Percentiles rank a stretch among this genome's conserved stretches.
Conservation (phyloP, 495 filamentous ascomycete species). For the Penicillium riverlandense region DNA sequence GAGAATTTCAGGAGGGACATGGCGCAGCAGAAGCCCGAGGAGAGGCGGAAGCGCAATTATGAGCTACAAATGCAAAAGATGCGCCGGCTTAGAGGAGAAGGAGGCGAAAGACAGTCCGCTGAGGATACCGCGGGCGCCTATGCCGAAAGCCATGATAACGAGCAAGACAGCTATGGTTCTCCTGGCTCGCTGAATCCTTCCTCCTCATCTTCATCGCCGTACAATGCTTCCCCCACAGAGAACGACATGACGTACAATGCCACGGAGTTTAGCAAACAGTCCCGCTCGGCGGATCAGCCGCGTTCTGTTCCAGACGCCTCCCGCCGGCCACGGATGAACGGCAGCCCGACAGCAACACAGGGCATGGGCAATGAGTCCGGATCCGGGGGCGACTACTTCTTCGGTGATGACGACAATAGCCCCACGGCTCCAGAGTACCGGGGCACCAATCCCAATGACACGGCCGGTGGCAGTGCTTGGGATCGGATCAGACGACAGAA, state of each 20-base stretch:
- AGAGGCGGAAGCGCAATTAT: conserved; percentile 16
- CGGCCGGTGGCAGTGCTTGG: conserved; percentile 27
- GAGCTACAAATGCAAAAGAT: neutral
- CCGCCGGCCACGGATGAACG: neutral
- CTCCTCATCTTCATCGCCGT: neutral
- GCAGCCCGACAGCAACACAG: neutral
- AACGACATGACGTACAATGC: neutral
- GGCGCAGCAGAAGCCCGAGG: conserved; percentile 12
- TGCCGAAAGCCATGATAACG: neutral
- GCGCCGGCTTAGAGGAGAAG: neutral
- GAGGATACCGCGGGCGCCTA: conserved; percentile 1
- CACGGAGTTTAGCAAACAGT: neutral
- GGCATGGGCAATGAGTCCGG: neutral
- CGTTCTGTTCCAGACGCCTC: neutral
- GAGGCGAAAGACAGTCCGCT: neutral
- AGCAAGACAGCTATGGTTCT: conserved; percentile 2
- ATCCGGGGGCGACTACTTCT: conserved; percentile 14
- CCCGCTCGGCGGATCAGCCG: neutral
- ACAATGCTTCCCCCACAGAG: neutral
- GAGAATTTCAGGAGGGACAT: conserved; percentile 12
- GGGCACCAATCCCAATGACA: conserved; percentile 7
- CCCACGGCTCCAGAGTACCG: conserved; percentile 32
- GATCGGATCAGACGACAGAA: conserved; percentile 33
- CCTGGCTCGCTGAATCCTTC: neutral
- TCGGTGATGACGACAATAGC: conserved; percentile 33